phyloP scores from a whole-genome alignment of 352 stramenopile genomes.

The Phytophthora pini region DNA sequence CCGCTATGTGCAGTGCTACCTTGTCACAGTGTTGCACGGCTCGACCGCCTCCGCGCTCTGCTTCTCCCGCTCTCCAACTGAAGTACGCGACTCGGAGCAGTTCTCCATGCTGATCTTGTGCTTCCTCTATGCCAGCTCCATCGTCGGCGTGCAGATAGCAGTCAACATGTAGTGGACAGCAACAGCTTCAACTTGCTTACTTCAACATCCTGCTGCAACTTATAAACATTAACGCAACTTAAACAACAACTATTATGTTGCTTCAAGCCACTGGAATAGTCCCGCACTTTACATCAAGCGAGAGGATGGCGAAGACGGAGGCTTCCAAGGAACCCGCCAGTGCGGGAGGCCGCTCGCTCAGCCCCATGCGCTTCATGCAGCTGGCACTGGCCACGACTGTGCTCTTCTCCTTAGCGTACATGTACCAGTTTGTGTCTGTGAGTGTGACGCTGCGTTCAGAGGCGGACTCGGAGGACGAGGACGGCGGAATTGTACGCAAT shows the following conservation, averaged over 20 bases:
- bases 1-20: slow-evolving; percentile 64
- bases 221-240: no score
- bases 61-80: slow-evolving; percentile 47
- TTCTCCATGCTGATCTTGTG: slow-evolving; percentile 57
- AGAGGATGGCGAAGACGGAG: slow-evolving; percentile 22
- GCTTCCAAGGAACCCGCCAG: slow-evolving; percentile 2
- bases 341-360: slow-evolving; percentile 29
- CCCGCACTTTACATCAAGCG: slow-evolving; percentile 14
- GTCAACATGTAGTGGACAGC: slow-evolving; percentile 52
- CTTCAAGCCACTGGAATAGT: neutral
- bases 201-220: neutral
- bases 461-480: slow-evolving; percentile 27
- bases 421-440: slow-evolving; percentile 73
- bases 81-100: slow-evolving; percentile 70
- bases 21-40: slow-evolving; percentile 32
- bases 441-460: slow-evolving; percentile 47
- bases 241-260: neutral
- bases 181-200: neutral
- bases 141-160: slow-evolving; percentile 73
- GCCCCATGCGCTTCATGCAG: slow-evolving; percentile 80
- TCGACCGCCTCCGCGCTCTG: slow-evolving; percentile 28
- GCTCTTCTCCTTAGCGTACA: slow-evolving; percentile 71
- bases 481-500: slow-evolving; percentile 35
- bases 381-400: slow-evolving; percentile 63
- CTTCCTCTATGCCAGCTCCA: slow-evolving; percentile 63